phyloP scores from a whole-genome alignment of 345 rosid genomes.

The Corchorus capsularis region DNA sequence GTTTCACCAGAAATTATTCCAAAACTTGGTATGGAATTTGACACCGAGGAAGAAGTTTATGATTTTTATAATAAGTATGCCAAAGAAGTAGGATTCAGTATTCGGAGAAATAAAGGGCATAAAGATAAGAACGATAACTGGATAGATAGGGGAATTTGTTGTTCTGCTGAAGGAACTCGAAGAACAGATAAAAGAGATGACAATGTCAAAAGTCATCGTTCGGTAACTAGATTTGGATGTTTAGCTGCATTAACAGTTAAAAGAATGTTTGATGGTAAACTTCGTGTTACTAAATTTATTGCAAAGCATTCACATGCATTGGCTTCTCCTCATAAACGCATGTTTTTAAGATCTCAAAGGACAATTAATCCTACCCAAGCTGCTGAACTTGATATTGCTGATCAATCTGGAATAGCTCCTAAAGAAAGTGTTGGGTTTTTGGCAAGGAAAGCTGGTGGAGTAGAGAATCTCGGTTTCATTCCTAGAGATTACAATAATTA shows the following conservation, averaged over 20 bases:
- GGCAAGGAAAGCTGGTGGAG: no score
- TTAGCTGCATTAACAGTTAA: neutral
- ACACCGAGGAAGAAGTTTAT: neutral
- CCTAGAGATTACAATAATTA: no score
- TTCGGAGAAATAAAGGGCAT: neutral
- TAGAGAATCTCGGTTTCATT: no score
- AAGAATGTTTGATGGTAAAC: neutral
- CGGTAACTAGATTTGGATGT: neutral
- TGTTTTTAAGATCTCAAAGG: slow-evolving; percentile 1
- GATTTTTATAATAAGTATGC: slow-evolving; percentile 2
- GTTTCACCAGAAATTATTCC: neutral
- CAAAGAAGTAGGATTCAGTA: neutral
- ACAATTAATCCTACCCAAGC: neutral
- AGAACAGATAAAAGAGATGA: neutral
- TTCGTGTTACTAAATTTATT: neutral
- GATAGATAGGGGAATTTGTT: neutral
- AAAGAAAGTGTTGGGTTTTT: neutral
- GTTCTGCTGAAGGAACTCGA: neutral
- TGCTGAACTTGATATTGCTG: neutral
- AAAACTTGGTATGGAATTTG: neutral
- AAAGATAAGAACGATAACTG: neutral
- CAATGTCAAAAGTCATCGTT: no score
- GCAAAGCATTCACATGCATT: neutral
- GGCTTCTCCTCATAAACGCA: neutral
- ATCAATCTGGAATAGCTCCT: neutral